Base-by-base conservation (phyloP, 1,139 yeast genomes). In the Candida sp. region DNA sequence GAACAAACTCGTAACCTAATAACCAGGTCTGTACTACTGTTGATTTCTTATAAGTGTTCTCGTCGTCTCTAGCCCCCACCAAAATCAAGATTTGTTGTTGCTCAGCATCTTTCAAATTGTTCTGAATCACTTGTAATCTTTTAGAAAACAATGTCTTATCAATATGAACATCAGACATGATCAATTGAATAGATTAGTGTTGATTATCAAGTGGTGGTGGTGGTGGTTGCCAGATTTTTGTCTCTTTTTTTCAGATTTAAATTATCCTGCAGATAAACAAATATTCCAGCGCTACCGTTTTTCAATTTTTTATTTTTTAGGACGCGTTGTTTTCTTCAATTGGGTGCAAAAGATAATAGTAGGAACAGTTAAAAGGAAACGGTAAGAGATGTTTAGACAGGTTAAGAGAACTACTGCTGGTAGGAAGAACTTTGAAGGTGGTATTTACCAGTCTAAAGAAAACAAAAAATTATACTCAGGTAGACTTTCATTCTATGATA, bases 1-100 rank as follows among this genome's bases (percentile, higher is more conserved):
- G 95, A 21, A 96, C 95, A 59, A 93, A 91, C 61, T 95, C 98
- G 61, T 91, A 93, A 5, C 98, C 97, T 46, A 93, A 70, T 46
- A 93, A 71, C 98, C 98, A 93, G 41, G 86, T 86, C 61, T 91
- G 98, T 40, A 91, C 66, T 40, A 87, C 87, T 0, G 96, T 84
- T 9, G 96, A 85, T 64, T 89, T 89, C 60, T 87, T 89, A 65
- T 89, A 91, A 38, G 97, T 95, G 60, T 90, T 87, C 49, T 86
- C 93, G 46, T 87, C 95, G 57, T 87, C 90, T 36, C 87, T 73
- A 8, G 93, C 87, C 8, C 97, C 97, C 41, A 87, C 84, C 9
- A 87, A 79, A 38, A 87, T 78, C 47, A 88, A 64, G 25, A 88
- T 58, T 21, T 87, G 77, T 32, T 79, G 70, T 50, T 75, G 79